Percentiles rank a stretch among this genome's conserved stretches.
phyloP scores from a whole-genome alignment of 164 flowering plant genomes.

The Nelumbo lutea region DNA sequence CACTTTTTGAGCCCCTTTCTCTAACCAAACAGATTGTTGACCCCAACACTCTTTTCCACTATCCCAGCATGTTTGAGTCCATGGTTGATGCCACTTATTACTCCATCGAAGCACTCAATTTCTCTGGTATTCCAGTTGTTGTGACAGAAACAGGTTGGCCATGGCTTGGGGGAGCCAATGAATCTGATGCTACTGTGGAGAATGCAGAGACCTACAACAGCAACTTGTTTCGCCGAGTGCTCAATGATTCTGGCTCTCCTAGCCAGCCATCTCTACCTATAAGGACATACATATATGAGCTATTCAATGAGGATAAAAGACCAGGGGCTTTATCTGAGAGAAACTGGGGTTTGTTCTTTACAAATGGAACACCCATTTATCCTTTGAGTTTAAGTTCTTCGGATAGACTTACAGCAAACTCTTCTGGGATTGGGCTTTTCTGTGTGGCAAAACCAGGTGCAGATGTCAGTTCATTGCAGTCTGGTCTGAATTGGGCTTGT shows the following conservation, averaged over 20 bases:
- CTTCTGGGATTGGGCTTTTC: constrained; percentile 36
- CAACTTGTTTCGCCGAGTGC: constrained; percentile 55
- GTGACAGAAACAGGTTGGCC: constrained; percentile 99
- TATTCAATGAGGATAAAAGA: constrained; percentile 68
- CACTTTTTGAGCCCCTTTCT: constrained; percentile 68
- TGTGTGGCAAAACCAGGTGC: constrained; percentile 65
- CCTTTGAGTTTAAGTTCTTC: constrained; percentile 33
- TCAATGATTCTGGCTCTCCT: constrained; percentile 70
- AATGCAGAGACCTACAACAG: constrained; percentile 66
- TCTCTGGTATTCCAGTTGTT: constrained; percentile 64
- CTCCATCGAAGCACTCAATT: constrained; percentile 63
- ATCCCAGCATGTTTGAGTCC: constrained; percentile 87
- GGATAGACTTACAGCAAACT: constrained; percentile 25
- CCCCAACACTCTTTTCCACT: constrained; percentile 85
- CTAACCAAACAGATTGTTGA: constrained; percentile 79
- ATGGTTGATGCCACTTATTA: constrained; percentile 94
- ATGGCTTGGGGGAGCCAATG: constrained; percentile 68
- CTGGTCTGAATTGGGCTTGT: constrained; percentile 90
- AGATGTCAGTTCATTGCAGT: constrained; percentile 45
- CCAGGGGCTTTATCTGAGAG: constrained; percentile 63
- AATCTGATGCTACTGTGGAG: constrained; percentile 70
- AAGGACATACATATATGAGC: constrained; percentile 70
- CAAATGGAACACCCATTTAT: constrained; percentile 61
- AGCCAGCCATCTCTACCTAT: constrained; percentile 58
- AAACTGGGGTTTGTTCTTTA: constrained; percentile 62